phyloP scores from a whole-genome alignment of 2,329 filamentous ascomycete genomes.

The Chalaropsis thielavioides region DNA sequence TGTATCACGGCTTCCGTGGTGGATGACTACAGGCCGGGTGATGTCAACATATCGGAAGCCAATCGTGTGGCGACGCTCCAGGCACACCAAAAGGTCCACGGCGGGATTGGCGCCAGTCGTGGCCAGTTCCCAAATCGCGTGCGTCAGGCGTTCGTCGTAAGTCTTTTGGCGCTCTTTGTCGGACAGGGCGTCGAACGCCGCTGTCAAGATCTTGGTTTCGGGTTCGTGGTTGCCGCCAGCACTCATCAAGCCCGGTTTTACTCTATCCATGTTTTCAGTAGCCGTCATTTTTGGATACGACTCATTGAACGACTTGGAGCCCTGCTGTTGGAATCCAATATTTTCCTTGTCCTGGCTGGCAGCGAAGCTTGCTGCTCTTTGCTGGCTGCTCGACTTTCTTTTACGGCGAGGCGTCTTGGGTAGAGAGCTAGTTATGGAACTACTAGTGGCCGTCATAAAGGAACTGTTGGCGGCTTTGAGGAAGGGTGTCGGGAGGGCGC shows the following conservation, averaged over 20 bases:
- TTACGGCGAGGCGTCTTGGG: conserved; percentile 48
- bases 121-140: conserved; percentile 86
- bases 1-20: conserved; percentile 81
- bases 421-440: conserved; percentile 64
- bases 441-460: conserved; percentile 85
- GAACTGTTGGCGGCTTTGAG: conserved; percentile 89
- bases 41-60: conserved; percentile 97
- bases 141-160: conserved; percentile 76
- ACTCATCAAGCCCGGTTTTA: conserved; percentile 25
- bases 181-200: conserved; percentile 45
- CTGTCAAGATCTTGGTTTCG: conserved; percentile 29
- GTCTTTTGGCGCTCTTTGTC: conserved; percentile 57
- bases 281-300: conserved; percentile 21
- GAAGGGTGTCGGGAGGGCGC: conserved; percentile 77
- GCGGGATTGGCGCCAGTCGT: conserved; percentile 87
- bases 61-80: conserved; percentile 80
- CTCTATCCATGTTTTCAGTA: conserved; percentile 37
- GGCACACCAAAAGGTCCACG: conserved; percentile 79
- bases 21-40: conserved; percentile 77
- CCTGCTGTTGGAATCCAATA: conserved; percentile 20
- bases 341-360: conserved; percentile 38
- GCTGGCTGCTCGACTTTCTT: conserved; percentile 27
- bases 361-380: conserved; percentile 18
- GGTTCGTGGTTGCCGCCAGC: conserved; percentile 5
- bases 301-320: conserved; percentile 18